Percentiles rank a stretch among this genome's conserved stretches.
These are phyloP conservation scores for Chaetoscypha palmicola DNA, from an alignment of 2,329 filamentous ascomycete genomes.

Conservation along the genomic window DNA sequence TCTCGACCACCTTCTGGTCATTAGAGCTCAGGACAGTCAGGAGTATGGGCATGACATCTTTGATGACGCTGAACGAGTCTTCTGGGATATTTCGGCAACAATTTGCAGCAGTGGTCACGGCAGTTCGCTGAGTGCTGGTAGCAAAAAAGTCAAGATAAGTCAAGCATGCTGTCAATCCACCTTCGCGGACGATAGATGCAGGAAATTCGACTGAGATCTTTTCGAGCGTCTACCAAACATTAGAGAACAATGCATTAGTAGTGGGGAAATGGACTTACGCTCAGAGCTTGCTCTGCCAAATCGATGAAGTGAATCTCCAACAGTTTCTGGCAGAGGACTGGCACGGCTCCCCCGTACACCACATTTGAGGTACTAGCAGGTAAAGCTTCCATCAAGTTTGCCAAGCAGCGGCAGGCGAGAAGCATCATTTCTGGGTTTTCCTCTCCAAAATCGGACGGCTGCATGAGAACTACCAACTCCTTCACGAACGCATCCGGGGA, in stretches of 20 bases:
- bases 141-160: constrained; percentile 97
- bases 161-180: constrained; percentile 88
- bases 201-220: constrained; percentile 98
- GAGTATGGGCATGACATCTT: constrained; percentile 93
- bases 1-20: constrained; percentile 94
- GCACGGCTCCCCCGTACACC: constrained; percentile 94
- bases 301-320: constrained; percentile 97
- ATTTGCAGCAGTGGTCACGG: constrained; percentile 94
- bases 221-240: constrained; percentile 61
- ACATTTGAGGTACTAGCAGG: constrained; percentile 90
- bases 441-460: constrained; percentile 74
- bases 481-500: constrained; percentile 92
- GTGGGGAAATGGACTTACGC: constrained; percentile 41
- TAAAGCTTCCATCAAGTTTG: constrained; percentile 95
- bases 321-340: constrained; percentile 88
- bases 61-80: constrained; percentile 84
- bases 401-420: constrained; percentile 87
- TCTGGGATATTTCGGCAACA: constrained; percentile 95
- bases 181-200: constrained; percentile 88
- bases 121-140: constrained; percentile 91
- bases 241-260: constrained; percentile 6
- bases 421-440: constrained; percentile 98
- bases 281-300: constrained; percentile 91
- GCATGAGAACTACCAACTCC: constrained; percentile 87
- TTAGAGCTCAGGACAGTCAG: constrained; percentile 84